phyloP scores from a whole-genome alignment of 441 rosid species.

The Gossypium trilobum region DNA sequence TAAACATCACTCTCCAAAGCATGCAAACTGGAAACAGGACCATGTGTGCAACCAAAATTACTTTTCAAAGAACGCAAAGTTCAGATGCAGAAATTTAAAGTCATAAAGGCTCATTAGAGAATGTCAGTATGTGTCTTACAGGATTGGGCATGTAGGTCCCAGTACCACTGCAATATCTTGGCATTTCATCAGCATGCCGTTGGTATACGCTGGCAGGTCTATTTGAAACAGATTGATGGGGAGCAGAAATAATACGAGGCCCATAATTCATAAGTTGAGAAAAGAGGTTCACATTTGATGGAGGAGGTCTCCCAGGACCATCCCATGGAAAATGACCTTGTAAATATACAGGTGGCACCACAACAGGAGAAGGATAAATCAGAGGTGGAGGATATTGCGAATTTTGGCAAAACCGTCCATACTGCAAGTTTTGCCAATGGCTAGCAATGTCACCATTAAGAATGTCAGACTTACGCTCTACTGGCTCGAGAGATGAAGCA shows the following conservation, averaged over 20 bases:
- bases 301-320: slow-evolving; percentile 73
- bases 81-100: not conserved
- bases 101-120: not conserved
- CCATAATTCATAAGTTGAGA: slow-evolving; percentile 58
- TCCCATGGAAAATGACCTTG: slow-evolving; percentile 79
- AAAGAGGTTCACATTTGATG: slow-evolving; percentile 40
- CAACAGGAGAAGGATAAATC: slow-evolving; percentile 49
- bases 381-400: slow-evolving; percentile 32
- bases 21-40: not conserved
- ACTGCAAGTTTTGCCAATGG: slow-evolving; percentile 90
- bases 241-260: slow-evolving; percentile 66
- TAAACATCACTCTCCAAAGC: not conserved
- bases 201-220: slow-evolving; percentile 61
- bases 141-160: slow-evolving; percentile 96
- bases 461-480: slow-evolving; percentile 60
- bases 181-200: slow-evolving; percentile 60
- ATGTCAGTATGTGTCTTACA: slow-evolving; percentile 39
- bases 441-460: slow-evolving; percentile 77
- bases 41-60: not conserved
- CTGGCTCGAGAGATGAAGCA: slow-evolving; percentile 35
- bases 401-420: slow-evolving; percentile 72
- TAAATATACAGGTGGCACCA: slow-evolving; percentile 57
- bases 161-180: slow-evolving; percentile 84
- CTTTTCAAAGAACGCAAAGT: not conserved
- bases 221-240: slow-evolving; percentile 53